A percentile compares a stretch with the other conserved stretches of the same genome.
Evolutionary conservation across 352 stramenopile genomes (phyloP).

Genomic region (Chloridella minuta): DNA sequence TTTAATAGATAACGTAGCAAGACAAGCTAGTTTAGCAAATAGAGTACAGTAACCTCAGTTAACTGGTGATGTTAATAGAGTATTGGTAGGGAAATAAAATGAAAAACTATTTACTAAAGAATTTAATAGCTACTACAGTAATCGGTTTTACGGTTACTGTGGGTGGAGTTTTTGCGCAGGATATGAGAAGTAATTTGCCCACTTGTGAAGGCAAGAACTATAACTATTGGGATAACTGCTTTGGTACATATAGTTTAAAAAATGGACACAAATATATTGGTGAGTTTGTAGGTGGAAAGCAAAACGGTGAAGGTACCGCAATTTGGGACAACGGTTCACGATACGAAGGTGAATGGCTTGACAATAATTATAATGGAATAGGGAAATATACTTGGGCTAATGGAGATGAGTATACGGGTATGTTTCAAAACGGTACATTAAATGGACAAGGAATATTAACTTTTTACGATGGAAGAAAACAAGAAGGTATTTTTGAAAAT

Average conservation of each 20-base stretch:
- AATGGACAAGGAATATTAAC: neutral
- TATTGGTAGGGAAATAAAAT: too few relatives aligned
- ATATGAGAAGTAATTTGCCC: too few relatives aligned
- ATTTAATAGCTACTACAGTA: too few relatives aligned
- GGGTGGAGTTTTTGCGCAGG: too few relatives aligned
- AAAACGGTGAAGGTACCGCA: neutral
- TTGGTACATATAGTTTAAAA: conserved; percentile 13
- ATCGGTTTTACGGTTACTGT: too few relatives aligned
- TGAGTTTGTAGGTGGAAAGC: neutral
- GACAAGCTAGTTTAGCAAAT: too few relatives aligned
- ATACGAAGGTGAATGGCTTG: conserved; percentile 7
- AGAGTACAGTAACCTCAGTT: too few relatives aligned
- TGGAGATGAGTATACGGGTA: conserved; percentile 9
- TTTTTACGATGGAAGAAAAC: neutral
- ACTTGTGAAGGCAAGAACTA: neutral
- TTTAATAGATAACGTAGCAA: too few relatives aligned
- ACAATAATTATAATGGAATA: conserved; percentile 12
- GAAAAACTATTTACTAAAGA: too few relatives aligned
- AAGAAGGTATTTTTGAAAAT: neutral
- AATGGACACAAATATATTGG: conserved; percentile 7
- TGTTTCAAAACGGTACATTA: neutral
- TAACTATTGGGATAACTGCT: neutral
- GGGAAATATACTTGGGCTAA: conserved; percentile 11
- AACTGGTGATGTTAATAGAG: too few relatives aligned
- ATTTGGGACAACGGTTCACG: neutral